phyloP scores from a whole-genome alignment of 139 green algal species.

The Tetraselmis striata region DNA sequence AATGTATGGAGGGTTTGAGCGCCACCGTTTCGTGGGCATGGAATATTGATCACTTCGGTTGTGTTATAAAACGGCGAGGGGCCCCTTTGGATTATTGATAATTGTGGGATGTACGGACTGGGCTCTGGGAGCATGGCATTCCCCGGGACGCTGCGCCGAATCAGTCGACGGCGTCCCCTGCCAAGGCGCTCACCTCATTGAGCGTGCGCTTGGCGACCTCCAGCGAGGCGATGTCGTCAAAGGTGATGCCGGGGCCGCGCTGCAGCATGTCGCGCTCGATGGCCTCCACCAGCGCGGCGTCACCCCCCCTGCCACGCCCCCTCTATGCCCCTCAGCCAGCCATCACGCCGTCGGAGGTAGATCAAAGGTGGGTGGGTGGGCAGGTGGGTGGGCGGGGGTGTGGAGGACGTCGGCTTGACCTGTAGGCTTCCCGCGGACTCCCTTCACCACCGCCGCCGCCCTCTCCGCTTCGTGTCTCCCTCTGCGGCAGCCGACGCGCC shows the following conservation, averaged over 20 bases:
- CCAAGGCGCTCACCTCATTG: not conserved
- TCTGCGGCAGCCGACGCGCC: not conserved
- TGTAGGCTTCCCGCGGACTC: no score
- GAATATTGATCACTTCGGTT: no score
- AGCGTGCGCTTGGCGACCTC: not conserved
- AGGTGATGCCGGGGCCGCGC: not conserved
- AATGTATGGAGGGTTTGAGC: no score
- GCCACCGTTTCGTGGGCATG: no score
- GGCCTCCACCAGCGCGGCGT: not conserved
- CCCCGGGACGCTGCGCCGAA: no score
- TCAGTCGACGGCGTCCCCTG: no score
- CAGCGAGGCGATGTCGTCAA: constrained; percentile 11
- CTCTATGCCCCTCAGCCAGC: not conserved
- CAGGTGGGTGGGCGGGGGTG: not conserved
- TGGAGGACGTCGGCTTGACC: no score
- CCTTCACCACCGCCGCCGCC: no score
- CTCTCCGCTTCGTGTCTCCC: not conserved
- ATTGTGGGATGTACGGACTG: no score
- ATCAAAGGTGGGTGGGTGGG: not conserved
- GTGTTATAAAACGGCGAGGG: no score
- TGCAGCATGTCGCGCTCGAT: constrained; percentile 11
- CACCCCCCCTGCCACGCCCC: constrained; percentile 2
- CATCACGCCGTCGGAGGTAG: not conserved
- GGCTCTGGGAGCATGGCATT: no score
- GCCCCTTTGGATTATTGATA: no score